phyloP scores from a whole-genome alignment of 176 grass and related monocot genomes.

The Carex littledalei region DNA sequence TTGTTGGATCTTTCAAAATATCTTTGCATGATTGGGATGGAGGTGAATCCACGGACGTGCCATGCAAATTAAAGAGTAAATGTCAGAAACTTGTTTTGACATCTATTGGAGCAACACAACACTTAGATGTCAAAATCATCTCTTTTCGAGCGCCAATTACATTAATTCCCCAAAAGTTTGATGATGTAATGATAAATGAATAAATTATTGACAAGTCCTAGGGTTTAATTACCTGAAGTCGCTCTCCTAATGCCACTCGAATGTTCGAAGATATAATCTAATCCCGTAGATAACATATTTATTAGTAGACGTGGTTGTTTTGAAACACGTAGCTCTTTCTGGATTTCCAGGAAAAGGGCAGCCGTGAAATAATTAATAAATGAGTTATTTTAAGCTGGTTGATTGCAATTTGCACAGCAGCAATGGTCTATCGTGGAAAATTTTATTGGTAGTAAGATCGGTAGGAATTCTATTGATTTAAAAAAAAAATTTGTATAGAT shows the following conservation, averaged over 20 bases:
- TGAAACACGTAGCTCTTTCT: background rate
- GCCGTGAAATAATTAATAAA: background rate
- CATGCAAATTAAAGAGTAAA: background rate
- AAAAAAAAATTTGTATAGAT: no score
- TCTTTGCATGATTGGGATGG: background rate
- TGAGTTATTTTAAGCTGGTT: background rate
- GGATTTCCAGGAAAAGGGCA: background rate
- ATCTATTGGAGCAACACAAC: background rate
- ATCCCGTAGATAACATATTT: conserved; percentile 1
- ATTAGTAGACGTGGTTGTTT: background rate
- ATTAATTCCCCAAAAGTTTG: background rate
- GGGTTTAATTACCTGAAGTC: background rate
- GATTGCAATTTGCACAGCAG: background rate
- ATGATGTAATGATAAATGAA: background rate
- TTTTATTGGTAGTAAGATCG: no score
- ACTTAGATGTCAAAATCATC: background rate
- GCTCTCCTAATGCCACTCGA: conserved; percentile 4
- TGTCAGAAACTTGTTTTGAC: background rate
- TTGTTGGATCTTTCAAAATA: background rate
- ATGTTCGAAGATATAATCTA: background rate
- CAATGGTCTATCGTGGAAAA: background rate
- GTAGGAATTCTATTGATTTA: no score
- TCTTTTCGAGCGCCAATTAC: background rate
- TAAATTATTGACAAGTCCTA: background rate
- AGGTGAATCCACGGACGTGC: background rate